phyloP scores from a whole-genome alignment of 345 rosid genomes.

The Erucastrum elatum region DNA sequence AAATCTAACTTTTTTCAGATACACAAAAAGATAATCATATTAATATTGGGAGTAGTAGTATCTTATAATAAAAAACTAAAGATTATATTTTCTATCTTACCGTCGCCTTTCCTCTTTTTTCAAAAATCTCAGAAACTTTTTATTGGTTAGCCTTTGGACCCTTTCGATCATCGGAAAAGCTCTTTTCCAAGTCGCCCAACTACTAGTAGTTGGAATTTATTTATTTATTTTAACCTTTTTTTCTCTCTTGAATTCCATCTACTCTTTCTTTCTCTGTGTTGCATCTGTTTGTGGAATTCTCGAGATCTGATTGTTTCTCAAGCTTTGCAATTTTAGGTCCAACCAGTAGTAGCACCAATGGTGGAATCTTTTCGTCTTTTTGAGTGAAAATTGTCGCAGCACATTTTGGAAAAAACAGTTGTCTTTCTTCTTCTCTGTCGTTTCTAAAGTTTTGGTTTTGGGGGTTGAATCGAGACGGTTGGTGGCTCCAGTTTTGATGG shows the following conservation, averaged over 20 bases:
- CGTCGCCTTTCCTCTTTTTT: conserved; percentile 1
- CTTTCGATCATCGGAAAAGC: conserved; percentile 41
- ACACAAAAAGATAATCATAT: not conserved
- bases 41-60: no score
- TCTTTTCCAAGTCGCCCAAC: conserved; percentile 13
- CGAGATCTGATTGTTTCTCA: conserved; percentile 18
- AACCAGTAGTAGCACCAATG: not conserved
- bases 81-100: not conserved
- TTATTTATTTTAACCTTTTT: not conserved
- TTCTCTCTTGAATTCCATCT: not conserved
- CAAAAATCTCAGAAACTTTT: no score
- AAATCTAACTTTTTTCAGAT: not conserved
- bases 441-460: no score
- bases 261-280: not conserved
- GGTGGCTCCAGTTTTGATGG: conserved; percentile 37
- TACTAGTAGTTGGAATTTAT: not conserved
- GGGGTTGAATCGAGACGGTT: not conserved
- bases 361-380: conserved; percentile 39
- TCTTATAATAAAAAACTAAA: not conserved
- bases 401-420: not conserved
- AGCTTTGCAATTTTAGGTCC: conserved; percentile 16
- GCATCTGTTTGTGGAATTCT: not conserved
- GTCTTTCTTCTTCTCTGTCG: not conserved
- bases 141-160: conserved; percentile 2
- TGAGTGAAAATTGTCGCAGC: conserved; percentile 10